Evolutionary conservation across 768 basidiomycete species (phyloP).

Genomic region (Boletus bicolor): DNA sequence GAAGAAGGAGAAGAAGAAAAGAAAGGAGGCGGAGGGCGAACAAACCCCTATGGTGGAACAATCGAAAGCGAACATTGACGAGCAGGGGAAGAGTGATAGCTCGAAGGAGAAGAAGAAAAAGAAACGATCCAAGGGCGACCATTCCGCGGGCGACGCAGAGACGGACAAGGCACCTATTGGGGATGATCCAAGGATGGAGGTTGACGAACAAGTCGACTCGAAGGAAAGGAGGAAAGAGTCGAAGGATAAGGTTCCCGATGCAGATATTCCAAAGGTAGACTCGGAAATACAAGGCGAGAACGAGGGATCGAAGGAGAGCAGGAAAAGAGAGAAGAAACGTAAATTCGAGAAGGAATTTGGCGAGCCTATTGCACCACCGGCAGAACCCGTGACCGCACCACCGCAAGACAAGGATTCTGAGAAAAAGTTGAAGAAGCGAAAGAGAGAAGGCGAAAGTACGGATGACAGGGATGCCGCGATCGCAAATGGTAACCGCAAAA

Average conservation of each 20-base stretch:
- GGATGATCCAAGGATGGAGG: background rate
- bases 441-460: constrained; percentile 17
- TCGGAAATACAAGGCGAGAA: background rate
- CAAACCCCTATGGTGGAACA: background rate
- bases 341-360: constrained; percentile 13
- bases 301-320: constrained; percentile 3
- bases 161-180: background rate
- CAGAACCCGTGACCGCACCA: constrained; percentile 6
- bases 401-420: constrained; percentile 6
- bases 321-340: constrained; percentile 18
- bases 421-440: constrained; percentile 36
- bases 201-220: background rate
- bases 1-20: constrained; percentile 18
- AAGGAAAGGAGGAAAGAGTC: constrained; percentile 16
- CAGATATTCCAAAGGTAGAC: background rate
- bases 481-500: constrained; percentile 18
- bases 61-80: background rate
- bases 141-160: background rate
- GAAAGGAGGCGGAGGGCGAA: constrained; percentile 2
- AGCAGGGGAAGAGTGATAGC: constrained; percentile 1
- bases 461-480: constrained; percentile 10
- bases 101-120: constrained; percentile 18
- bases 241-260: constrained; percentile 3
- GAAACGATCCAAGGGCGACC: constrained; percentile 16
- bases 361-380: constrained; percentile 19